phyloP scores from a whole-genome alignment of 1,139 yeast genomes.

The Saccharomyces hybrid region DNA sequence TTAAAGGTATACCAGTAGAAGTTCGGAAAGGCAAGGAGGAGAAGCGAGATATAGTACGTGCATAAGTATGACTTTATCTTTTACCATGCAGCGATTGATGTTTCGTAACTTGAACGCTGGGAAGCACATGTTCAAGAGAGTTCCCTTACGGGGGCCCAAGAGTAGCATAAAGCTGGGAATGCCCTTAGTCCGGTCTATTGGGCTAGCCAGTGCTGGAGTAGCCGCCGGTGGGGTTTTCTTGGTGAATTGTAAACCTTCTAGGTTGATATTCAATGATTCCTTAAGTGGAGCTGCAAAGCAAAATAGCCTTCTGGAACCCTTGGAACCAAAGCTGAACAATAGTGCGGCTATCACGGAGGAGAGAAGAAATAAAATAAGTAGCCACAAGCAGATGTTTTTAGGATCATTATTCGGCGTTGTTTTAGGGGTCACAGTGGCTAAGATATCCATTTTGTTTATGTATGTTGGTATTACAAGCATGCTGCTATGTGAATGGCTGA shows the following conservation, averaged over 20 bases:
- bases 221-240: slow-evolving; percentile 1
- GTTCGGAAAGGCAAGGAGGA: neutral
- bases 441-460: slow-evolving; percentile 16
- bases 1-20: neutral
- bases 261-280: slow-evolving; percentile 2
- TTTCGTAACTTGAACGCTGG: neutral
- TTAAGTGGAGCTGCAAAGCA: neutral
- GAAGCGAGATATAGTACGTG: neutral
- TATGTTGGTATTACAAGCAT: slow-evolving; percentile 15
- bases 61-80: neutral
- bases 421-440: slow-evolving; percentile 17
- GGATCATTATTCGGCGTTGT: slow-evolving; percentile 23
- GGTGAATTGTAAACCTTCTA: neutral
- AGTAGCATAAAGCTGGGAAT: neutral
- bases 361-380: slow-evolving; percentile 6
- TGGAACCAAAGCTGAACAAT: neutral
- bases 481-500: slow-evolving; percentile 19
- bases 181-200: neutral
- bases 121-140: neutral
- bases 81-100: neutral
- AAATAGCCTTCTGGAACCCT: neutral
- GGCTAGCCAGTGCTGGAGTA: slow-evolving; percentile 1
- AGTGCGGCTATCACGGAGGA: neutral
- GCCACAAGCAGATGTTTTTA: slow-evolving; percentile 19
- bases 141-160: neutral